Evolutionary conservation across 306 rosid genomes (phyloP), one percentile per base, ranked within the genome.

Genomic region (Erythrophleum fordii): DNA sequence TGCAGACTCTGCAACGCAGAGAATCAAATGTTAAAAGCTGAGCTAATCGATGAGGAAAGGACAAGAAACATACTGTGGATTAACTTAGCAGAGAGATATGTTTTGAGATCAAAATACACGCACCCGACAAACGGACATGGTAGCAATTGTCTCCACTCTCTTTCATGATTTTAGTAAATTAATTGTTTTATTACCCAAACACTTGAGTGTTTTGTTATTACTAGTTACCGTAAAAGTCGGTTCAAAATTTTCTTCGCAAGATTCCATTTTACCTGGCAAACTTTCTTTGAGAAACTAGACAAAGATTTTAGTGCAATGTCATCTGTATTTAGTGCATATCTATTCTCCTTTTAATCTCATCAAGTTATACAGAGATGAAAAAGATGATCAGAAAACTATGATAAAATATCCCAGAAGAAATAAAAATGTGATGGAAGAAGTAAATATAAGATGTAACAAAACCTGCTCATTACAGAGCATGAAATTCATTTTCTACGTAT

Each of bases 61-160:
- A 85, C 76, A 53, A 41, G 11, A 34, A 70, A 65, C 0, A 48
- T 25, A 55, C 77, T 42, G 13, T 9, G 61, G 16, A 37, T 71
- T 26, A 76, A 42, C 73, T 65, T 77, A 55, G 52, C 60, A 72
- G 31, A 75, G 39, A 28, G 41, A 56, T 65, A 66, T 60, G 75
- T 59, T 73, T 35, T 22, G n/a, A 69, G 72, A 78, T 73, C 78
- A 26, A 77, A 77, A 73, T 44, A 55, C 83, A 48, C 46, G 45
- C 55, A 20, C 39, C 86, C 79, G 73, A 82, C 73, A 44, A 44
- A 70, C 18, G 8, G 59, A 69, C 84, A 71, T 20, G 35, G 14
- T 53, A 69, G n/a, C 58, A 16, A n/a, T 28, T 77, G 59, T 81
- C 75, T 75, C 37, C 58, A 3, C 58, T 62, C 78, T 49, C 18